These are phyloP conservation scores for Cutaneotrichosporon cutaneum DNA, from an alignment of 1,284 basidiomycete genomes.

Conservation along the genomic window DNA sequence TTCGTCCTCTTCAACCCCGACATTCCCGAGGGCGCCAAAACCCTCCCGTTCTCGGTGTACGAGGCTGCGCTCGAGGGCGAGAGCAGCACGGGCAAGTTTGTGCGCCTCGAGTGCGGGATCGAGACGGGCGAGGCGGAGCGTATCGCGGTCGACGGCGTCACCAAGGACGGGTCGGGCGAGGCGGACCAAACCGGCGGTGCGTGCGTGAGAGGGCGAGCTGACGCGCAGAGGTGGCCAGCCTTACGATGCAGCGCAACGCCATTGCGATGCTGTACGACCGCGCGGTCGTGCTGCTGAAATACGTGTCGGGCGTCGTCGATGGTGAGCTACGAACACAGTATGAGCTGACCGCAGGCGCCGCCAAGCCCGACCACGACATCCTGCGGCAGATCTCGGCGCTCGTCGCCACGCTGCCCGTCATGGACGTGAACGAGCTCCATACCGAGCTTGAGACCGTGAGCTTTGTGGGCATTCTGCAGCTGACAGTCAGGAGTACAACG, in stretches of 20 bases:
- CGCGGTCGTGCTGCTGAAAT: constrained; percentile 75
- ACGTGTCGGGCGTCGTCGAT: constrained; percentile 71
- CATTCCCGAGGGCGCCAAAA: constrained; percentile 53
- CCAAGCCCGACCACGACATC: constrained; percentile 70
- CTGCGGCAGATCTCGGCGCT: constrained; percentile 82
- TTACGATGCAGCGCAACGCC: constrained; percentile 88
- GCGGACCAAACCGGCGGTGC: constrained; percentile 60
- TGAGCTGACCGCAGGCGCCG: constrained; percentile 57
- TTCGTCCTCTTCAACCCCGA: constrained; percentile 56
- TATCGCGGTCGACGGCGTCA: constrained; percentile 95
- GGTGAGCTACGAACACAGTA: constrained; percentile 55
- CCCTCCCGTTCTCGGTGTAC: constrained; percentile 82
- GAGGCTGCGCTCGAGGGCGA: constrained; percentile 77
- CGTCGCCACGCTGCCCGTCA: constrained; percentile 79
- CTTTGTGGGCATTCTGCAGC: constrained; percentile 10
- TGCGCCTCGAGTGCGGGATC: constrained; percentile 69
- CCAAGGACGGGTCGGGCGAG: constrained; percentile 65
- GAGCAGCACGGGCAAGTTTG: constrained; percentile 56
- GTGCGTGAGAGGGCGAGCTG: constrained; percentile 20
- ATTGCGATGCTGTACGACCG: constrained; percentile 94
- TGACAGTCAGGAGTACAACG: constrained; percentile 78
- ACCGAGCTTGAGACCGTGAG: constrained; percentile 80
- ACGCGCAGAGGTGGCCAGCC: constrained; percentile 73
- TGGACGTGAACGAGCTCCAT: constrained; percentile 72
- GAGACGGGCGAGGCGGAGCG: constrained; percentile 98